Evolutionary conservation across 2,329 filamentous ascomycete species (phyloP), one percentile per base, ranked within the genome.

Genomic region (Fusarium guadeloupense): DNA sequence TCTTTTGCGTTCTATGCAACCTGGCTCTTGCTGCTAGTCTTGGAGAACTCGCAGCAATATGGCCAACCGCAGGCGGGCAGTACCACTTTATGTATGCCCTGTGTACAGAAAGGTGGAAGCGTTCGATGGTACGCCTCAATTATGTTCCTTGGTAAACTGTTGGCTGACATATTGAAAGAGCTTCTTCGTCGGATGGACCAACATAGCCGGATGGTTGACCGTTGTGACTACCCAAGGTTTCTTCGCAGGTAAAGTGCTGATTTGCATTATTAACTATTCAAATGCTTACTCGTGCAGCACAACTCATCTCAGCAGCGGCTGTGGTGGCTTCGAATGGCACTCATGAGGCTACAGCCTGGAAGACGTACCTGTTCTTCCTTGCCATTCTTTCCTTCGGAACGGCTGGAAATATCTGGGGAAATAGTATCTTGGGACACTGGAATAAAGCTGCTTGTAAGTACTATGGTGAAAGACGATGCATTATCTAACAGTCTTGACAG

Each of bases 51-150:
- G 74, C 75, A 1, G 75, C 77, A 2, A 72, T 80, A 34, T 81
- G 78, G 76, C 79, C 78, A 0, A 81, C 79, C 0, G 77, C 78
- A 0, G 79, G 78, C 13, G 79, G 79, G 1, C 79, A 81, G 37
- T 80, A 80, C 64, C 77, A 81, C 41, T 79, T 78, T n/a, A 77
- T 77, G 6, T 78, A 77, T 49, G 76, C 77, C 1, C 41, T 80
- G 7, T 78, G 74, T 38, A 75, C 74, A 1, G 68, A 74, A 0
- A 62, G 61, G 23, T 80, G 70, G 52, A 75, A 71, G 26, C 48
- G 68, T 1, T 71, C 76, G 59, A 76, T 77, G 59, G 30, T 67
- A 50, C 5, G 2, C 1, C 9, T 7, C 4, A 1, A 17, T 2
- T 3, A 3, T 3, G 4, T 26, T 13, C 13, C 25, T 26, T 26